Base-by-base conservation (phyloP, 352 stramenopile species). In the Albugo candida region DNA sequence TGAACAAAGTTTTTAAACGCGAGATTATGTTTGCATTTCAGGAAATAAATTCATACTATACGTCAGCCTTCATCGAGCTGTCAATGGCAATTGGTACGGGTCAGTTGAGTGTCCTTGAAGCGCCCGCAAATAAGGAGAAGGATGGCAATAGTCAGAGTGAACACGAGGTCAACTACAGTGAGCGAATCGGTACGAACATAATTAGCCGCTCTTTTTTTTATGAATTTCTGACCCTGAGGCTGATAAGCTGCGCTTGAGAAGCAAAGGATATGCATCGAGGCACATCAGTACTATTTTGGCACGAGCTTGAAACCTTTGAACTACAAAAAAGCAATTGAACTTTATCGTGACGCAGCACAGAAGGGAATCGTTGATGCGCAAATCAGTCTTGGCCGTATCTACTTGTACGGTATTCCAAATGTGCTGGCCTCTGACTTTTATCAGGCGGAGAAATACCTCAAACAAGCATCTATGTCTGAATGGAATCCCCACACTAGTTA, bases 41-140 rank as follows among this genome's bases (percentile, higher is more conserved):
- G 47, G 75, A 87, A 53, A 85, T 85, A 56, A 85, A 82, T 42
- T 80, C 75, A 51, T 83, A 85, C 52, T 87, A 87, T 60, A 81
- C 68, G 18, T 83, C 70, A 14, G 58, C 83, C 5, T 87, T 87
- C 52, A 85, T 83, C 61, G 72, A 87, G 47, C 65, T 85, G 17
- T 78, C 68, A 20, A 82, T 85, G 66, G 65, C 72, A 13, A 56
- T 85, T 13, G 75, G 72, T 18, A 59, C 24, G 24, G 24, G 24
- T 31, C 3, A 3, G 24, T 8, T 31, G 24, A 31, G 24, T 31
- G 8, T 8, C 8, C 8, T 3, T 31, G 24, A 31, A 31, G 24
- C 24, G 8, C 24, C 24, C 3, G 8, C 24, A 31, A 31, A 31
- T 31, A 8, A 31, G 8, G 24, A 31, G 3, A 31, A 31, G 24